phyloP scores from a whole-genome alignment of 768 basidiomycete genomes.

The Exidia glandulosa region DNA sequence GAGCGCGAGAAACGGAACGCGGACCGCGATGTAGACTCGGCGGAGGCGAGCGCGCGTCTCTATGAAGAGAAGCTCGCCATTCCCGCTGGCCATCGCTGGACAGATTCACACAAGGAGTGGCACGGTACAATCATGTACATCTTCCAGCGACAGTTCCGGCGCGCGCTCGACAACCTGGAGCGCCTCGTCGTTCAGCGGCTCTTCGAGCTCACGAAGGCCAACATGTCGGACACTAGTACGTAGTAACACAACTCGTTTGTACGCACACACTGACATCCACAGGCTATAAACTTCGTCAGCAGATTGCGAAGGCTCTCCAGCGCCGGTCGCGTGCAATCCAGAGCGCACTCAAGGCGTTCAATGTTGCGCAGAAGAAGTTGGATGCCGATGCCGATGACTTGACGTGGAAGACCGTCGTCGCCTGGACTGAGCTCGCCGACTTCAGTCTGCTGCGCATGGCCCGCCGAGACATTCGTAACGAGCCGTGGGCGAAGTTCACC shows the following conservation, averaged over 20 bases:
- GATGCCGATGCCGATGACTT: background rate
- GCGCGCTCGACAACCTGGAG: conserved; percentile 19
- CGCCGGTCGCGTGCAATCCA: conserved; percentile 20
- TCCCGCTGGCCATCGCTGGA: background rate
- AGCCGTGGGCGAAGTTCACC: conserved; percentile 23
- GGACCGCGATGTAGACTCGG: too few relatives aligned
- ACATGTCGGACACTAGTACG: conserved; percentile 14
- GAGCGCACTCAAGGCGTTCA: conserved; percentile 22
- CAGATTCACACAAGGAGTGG: background rate
- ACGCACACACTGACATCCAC: background rate
- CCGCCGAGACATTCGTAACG: conserved; percentile 11
- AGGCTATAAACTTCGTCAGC: conserved; percentile 25
- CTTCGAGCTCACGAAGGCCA: conserved; percentile 20
- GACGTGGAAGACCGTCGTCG: background rate
- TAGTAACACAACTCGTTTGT: background rate
- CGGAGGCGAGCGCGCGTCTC: background rate
- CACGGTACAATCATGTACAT: background rate
- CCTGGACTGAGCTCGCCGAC: conserved; percentile 12
- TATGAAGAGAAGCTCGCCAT: background rate
- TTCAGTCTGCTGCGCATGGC: conserved; percentile 21
- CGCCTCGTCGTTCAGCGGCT: conserved; percentile 19
- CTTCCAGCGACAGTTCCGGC: conserved; percentile 8
- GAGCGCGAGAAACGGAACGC: too few relatives aligned
- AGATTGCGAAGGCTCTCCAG: conserved; percentile 25
- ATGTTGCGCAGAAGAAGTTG: conserved; percentile 14